Conservation (phyloP, 2,329 filamentous ascomycete species). For the Penicillium palitans region DNA sequence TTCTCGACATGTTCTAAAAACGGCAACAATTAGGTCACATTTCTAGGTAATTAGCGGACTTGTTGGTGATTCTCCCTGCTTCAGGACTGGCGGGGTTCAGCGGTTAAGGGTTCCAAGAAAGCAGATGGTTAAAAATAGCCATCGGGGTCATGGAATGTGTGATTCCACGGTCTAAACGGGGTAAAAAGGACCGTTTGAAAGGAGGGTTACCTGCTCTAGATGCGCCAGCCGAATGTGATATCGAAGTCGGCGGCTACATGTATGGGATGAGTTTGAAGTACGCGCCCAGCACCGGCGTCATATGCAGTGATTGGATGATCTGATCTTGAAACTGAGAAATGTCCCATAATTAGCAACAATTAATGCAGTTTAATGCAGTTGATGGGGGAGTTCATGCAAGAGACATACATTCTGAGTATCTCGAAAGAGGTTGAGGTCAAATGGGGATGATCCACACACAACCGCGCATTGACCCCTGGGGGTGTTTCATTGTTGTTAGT, state of each 20-base stretch:
- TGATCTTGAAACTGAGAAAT: conserved; percentile 11
- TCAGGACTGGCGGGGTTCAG: conserved; percentile 23
- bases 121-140: conserved; percentile 26
- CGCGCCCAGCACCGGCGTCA: conserved; percentile 24
- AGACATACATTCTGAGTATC: neutral
- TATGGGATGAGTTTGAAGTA: conserved; percentile 23
- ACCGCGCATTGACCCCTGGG: conserved; percentile 6
- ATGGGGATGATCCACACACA: neutral
- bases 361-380: conserved; percentile 10
- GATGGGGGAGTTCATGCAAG: conserved; percentile 1
- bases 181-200: neutral
- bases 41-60: conserved; percentile 27
- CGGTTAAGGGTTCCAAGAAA: conserved; percentile 17
- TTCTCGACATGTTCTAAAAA: conserved; percentile 30
- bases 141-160: conserved; percentile 13
- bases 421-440: neutral
- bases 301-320: conserved; percentile 4
- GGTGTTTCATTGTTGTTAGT: neutral
- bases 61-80: conserved; percentile 17
- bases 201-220: conserved; percentile 5
- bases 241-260: conserved; percentile 26
- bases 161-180: conserved; percentile 1
- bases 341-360: conserved; percentile 28
- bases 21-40: conserved; percentile 30
- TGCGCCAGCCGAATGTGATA: conserved; percentile 19